Base-by-base conservation (phyloP, 73 alveolate species). In the Loxodes magnus region DNA sequence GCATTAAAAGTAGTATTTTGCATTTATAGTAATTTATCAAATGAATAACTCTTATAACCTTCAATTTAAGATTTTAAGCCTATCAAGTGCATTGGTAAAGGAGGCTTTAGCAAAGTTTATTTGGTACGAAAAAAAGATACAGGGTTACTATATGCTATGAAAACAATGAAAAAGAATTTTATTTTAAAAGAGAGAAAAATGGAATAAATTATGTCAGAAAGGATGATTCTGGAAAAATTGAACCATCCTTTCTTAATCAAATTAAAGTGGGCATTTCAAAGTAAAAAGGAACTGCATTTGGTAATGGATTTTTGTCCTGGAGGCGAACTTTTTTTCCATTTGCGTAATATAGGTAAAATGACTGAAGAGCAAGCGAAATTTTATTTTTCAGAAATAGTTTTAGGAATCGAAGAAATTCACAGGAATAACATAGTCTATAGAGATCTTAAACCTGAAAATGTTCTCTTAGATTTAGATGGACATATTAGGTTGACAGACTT, bases 391-490 rank as follows among this genome's bases (percentile, higher is more conserved):
- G 74, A 73, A 58, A 61, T 74, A 15, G 36, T 78, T 27, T 56
- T 71, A 5, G 90, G 79, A 5, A 35, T 76, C 36, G 90, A 75
- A 42, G 57, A 76, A 37, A 66, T 76, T 5, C 90, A 76, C 33
- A 2, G 25, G 20, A 21, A 10, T 2, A 50, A 12, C 0, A 33
- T 31, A 31, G n/a, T 79, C 43, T 74, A 73, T 41, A 50, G 90
- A 39, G 92, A 79, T 35, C 61, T 79, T 31, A 79, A 89, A 50
- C 98, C 98, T 4, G 96, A 89, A 69, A 89, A 89, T 67, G 78
- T 89, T 12, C 67, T 89, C 52, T 70, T 89, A 23, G 90, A 72
- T 73, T 51, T 63, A 25, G 93, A 85, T 61, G 94, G 94, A 35
- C 98, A 89, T 77, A 31, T 31, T 9, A 50, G 34, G 24, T 17